Percentiles rank a stretch among this genome's conserved stretches.
phyloP scores from a whole-genome alignment of 1,284 basidiomycete species.

The Gomphus bonarii region DNA sequence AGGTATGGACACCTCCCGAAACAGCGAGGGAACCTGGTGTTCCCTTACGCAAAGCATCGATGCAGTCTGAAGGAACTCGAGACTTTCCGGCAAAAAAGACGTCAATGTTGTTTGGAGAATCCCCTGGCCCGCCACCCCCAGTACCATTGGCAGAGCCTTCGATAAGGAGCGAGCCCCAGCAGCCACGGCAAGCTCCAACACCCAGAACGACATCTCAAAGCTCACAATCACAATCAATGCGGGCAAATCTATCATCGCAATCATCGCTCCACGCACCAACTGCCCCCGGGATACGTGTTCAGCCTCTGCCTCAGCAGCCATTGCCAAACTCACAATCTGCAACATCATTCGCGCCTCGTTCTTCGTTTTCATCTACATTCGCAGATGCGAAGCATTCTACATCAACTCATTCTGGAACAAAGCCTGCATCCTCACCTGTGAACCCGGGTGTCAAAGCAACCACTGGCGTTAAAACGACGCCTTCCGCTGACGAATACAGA shows the following conservation, averaged over 20 bases:
- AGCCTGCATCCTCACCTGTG: not conserved
- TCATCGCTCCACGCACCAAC: not conserved
- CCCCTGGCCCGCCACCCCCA: not conserved
- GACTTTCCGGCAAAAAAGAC: not conserved
- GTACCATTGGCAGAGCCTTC: not conserved
- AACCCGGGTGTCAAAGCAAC: not conserved
- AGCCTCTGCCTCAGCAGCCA: not conserved
- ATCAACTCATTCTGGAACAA: not conserved
- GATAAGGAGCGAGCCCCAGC: not conserved
- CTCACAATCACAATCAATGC: not conserved
- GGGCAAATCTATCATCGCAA: not conserved
- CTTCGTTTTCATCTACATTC: not conserved
- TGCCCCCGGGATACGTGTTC: not conserved
- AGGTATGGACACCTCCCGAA: not conserved
- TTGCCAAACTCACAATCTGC: not conserved
- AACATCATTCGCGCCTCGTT: not conserved
- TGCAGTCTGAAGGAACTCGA: not conserved
- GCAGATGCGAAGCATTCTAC: not conserved
- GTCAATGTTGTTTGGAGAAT: slow-evolving; percentile 4
- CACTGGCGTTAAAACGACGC: not conserved
- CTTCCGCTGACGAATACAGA: not conserved
- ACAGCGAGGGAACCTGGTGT: not conserved
- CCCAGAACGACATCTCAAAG: not conserved
- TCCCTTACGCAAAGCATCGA: not conserved
- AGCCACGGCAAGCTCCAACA: not conserved